Evolutionary conservation across 1,284 basidiomycete genomes (phyloP), one percentile per base, ranked within the genome.

Genomic region (Ganoderma resinaceum): DNA sequence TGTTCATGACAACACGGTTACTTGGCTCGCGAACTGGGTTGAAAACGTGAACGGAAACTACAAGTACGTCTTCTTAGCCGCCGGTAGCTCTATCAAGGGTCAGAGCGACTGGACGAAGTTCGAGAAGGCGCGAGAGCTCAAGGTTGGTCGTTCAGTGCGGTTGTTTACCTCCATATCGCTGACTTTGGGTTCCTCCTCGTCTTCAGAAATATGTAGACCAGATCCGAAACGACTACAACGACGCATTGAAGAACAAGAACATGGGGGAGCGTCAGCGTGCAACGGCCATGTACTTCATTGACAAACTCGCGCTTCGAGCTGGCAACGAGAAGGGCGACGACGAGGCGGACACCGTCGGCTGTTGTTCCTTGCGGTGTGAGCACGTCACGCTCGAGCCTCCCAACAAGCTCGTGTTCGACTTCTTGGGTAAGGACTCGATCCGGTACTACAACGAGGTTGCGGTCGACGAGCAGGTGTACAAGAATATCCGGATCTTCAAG

Each of bases 321-420:
- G 96, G 96, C 77, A 98, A 98, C 81, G 97, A 99, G 82, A 99
- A 99, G 82, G 96, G 96, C 59, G 97, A 98, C 76, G 96, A 99
- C 73, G 96, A 98, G 81, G 96, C 96, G 0, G 96, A 99, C 79
- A 99, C 96, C 0, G 95, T 98, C 67, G 96, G 96, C 79, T 98
- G 97, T 82, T 99, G 96, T 80, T 98, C 96, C 18, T 82, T 99
- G 62, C 94, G 96, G 31, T 96, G 92, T 80, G 95, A 98, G 80
- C 96, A 99, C 79, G 91, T 99, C 76, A 98, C 96, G 3, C 84
- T 98, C 63, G 89, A 94, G 75, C 90, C 91, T 14, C 95, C 96
- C 11, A 91, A 94, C 82, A 88, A 86, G 76, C 90, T 98, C 77
- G 85, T 94, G 68, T 97, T 99, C 81, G 96, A 98, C 81, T 99